A percentile compares a stretch with the other conserved stretches of the same genome.
These are phyloP conservation scores for Trichosporon sp. DNA, from an alignment of 1,284 basidiomycete species.

Conservation along the genomic window DNA sequence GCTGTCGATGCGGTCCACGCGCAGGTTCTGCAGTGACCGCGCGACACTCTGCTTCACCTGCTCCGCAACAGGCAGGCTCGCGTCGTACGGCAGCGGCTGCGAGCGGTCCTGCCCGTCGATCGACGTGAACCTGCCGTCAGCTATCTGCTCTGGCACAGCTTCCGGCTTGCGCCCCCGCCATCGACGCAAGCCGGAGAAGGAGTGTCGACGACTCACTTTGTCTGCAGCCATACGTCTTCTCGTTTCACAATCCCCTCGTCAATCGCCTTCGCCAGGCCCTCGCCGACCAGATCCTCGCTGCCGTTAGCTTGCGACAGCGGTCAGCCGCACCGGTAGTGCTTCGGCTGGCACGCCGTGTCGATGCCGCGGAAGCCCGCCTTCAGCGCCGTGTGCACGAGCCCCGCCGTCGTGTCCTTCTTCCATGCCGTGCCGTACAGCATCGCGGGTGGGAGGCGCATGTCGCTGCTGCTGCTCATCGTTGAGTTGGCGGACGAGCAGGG, in stretches of 20 bases:
- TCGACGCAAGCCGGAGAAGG: background rate
- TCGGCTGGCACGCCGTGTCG: constrained; percentile 71
- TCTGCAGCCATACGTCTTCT: constrained; percentile 66
- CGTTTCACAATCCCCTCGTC: constrained; percentile 58
- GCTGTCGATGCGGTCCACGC: constrained; percentile 65
- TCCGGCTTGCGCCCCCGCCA: background rate
- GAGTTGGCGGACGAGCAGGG: background rate
- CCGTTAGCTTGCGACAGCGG: background rate
- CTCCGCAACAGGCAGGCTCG: constrained; percentile 54
- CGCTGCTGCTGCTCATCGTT: background rate
- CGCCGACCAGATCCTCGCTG: constrained; percentile 73
- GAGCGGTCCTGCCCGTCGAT: constrained; percentile 64
- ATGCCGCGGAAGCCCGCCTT: constrained; percentile 69
- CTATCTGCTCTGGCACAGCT: background rate
- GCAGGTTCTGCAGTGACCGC: constrained; percentile 62
- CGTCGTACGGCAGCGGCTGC: constrained; percentile 68
- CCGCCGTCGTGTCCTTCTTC: constrained; percentile 67
- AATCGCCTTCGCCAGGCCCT: constrained; percentile 58
- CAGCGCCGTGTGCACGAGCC: constrained; percentile 65
- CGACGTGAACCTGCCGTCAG: constrained; percentile 60
- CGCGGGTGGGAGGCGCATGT: constrained; percentile 42
- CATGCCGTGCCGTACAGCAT: constrained; percentile 69
- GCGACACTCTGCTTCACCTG: constrained; percentile 64
- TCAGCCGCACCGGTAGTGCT: constrained; percentile 11
- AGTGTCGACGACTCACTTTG: constrained; percentile 57